Percentiles rank a stretch among this genome's conserved stretches.
phyloP scores from a whole-genome alignment of 306 rosid species.

The Glycyrrhiza uralensis region DNA sequence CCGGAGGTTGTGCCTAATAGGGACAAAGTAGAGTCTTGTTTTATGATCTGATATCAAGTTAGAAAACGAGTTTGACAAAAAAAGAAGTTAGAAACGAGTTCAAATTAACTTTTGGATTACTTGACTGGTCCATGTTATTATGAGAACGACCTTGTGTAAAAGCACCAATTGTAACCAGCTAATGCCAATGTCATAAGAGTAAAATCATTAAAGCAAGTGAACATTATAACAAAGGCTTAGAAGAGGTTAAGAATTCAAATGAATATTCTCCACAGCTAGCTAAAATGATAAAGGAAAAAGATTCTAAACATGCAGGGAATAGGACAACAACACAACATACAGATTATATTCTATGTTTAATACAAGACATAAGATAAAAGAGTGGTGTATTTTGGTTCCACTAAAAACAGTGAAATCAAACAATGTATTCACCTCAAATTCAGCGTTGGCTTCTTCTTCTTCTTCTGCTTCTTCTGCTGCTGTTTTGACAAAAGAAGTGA shows the following conservation, averaged over 20 bases:
- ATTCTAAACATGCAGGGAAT: background rate
- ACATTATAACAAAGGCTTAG: background rate
- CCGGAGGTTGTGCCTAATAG: too few species aligned
- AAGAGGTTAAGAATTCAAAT: constrained; percentile 1
- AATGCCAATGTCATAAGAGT: background rate
- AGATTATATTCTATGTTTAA: background rate
- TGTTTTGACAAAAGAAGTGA: constrained; percentile 65
- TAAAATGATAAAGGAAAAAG: background rate
- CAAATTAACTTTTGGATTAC: too few species aligned
- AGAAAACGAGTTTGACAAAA: too few species aligned
- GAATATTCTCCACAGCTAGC: constrained; percentile 19
- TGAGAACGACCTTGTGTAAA: background rate
- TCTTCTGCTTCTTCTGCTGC: constrained; percentile 44
- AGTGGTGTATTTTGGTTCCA: background rate
- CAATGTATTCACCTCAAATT: constrained; percentile 54
- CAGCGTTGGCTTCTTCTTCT: constrained; percentile 45
- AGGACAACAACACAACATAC: background rate
- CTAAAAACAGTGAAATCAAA: background rate
- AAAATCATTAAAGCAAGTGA: background rate
- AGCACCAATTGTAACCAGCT: background rate
- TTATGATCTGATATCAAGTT: too few species aligned
- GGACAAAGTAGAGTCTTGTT: too few species aligned
- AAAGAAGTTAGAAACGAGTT: too few species aligned
- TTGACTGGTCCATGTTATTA: too few species aligned
- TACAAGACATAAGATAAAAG: background rate